phyloP scores from a whole-genome alignment of 1,284 basidiomycete species.

The Stereum hirsutum region DNA sequence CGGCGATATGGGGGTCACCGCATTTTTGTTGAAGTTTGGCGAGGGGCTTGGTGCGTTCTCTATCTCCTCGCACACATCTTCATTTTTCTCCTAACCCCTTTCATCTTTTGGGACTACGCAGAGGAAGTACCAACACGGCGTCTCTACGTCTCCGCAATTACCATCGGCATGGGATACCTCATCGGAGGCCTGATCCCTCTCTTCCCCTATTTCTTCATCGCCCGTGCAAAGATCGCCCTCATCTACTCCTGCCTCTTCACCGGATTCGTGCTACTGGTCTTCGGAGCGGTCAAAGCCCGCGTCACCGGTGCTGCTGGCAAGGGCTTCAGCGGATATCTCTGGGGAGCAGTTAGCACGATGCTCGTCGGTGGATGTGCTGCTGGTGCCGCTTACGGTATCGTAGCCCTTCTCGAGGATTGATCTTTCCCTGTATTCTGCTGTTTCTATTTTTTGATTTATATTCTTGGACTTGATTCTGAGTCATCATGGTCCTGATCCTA shows the following conservation, averaged over 20 bases:
- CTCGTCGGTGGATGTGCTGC: slow-evolving; percentile 88
- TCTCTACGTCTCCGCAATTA: slow-evolving; percentile 80
- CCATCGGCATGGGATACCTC: slow-evolving; percentile 85
- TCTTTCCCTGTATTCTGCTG: no score
- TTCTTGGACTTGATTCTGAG: no score
- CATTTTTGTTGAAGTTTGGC: slow-evolving; percentile 90
- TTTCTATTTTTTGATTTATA: no score
- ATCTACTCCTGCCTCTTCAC: slow-evolving; percentile 74
- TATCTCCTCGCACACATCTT: background rate
- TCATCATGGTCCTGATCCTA: no score
- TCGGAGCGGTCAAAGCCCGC: slow-evolving; percentile 85
- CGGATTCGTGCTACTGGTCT: slow-evolving; percentile 78
- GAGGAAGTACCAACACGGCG: slow-evolving; percentile 52
- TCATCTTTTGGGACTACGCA: slow-evolving; percentile 24
- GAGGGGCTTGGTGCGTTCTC: slow-evolving; percentile 66
- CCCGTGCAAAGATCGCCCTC: slow-evolving; percentile 51
- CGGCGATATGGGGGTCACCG: slow-evolving; percentile 73
- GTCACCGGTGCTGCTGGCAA: slow-evolving; percentile 73
- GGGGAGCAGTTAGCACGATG: slow-evolving; percentile 87
- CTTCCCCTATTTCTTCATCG: slow-evolving; percentile 81
- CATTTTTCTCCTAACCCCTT: slow-evolving; percentile 2
- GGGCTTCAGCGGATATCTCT: slow-evolving; percentile 50
- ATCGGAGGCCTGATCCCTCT: slow-evolving; percentile 85
- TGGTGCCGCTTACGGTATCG: slow-evolving; percentile 82
- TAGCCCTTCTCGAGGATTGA: slow-evolving; percentile 57